A percentile compares a stretch with the other conserved stretches of the same genome.
Evolutionary conservation across 148 eudicot genomes (phyloP).

Genomic region (Amaranthus palmeri): DNA sequence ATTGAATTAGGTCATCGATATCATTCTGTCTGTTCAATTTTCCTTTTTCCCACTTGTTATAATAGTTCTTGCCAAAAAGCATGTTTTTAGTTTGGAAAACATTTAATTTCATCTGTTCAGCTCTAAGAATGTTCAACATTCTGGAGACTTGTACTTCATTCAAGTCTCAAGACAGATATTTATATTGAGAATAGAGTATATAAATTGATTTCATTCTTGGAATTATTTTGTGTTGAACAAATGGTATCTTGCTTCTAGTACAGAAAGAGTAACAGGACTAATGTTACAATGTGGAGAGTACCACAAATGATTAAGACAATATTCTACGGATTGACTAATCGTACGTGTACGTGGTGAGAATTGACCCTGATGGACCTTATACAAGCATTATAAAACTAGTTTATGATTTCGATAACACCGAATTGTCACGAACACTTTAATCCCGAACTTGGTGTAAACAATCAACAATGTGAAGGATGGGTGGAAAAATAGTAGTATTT

Average conservation of each 20-base stretch:
- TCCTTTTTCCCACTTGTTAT: neutral
- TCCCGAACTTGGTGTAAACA: too few species aligned
- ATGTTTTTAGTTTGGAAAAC: neutral
- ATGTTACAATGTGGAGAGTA: too few species aligned
- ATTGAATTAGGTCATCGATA: slow-evolving; percentile 7
- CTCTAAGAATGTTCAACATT: neutral
- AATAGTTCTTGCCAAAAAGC: neutral
- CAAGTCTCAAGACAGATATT: slow-evolving; percentile 11
- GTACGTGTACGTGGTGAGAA: too few species aligned
- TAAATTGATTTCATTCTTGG: neutral
- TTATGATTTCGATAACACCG: too few species aligned
- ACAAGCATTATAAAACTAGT: too few species aligned
- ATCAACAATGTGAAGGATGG: too few species aligned
- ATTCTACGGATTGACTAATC: too few species aligned
- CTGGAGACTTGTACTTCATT: slow-evolving; percentile 13
- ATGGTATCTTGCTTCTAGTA: neutral
- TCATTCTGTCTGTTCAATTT: neutral
- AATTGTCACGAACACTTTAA: too few species aligned
- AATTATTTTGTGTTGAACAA: neutral
- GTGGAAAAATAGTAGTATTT: too few species aligned
- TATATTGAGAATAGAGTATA: slow-evolving; percentile 7
- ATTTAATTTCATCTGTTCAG: neutral
- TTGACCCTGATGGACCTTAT: too few species aligned
- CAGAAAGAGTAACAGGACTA: neutral
- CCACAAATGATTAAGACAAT: too few species aligned